Conservation (phyloP, 2,329 filamentous ascomycete genomes). For the Botrytis fragariae region DNA sequence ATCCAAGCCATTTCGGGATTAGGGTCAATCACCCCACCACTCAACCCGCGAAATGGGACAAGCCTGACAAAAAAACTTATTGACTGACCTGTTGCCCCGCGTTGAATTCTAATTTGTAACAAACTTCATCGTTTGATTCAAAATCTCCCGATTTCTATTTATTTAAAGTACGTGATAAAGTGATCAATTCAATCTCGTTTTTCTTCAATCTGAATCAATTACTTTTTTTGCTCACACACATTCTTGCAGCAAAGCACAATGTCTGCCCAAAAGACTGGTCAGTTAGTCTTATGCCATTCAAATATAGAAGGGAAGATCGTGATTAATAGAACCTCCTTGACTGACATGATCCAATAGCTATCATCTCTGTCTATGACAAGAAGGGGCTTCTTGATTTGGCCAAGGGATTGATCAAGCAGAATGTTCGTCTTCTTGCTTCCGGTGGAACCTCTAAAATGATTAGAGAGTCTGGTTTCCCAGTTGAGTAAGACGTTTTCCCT, state of each 20-base stretch:
- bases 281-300: constrained; percentile 16
- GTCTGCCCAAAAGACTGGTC: constrained; percentile 31
- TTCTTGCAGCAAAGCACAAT: constrained; percentile 6
- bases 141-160: neutral
- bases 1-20: neutral
- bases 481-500: constrained; percentile 62
- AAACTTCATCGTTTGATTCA: constrained; percentile 15
- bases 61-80: constrained; percentile 14
- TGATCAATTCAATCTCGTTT: neutral
- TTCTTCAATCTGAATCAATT: neutral
- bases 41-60: neutral
- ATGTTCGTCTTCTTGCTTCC: constrained; percentile 90
- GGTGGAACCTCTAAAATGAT: constrained; percentile 96
- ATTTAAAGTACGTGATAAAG: constrained; percentile 4
- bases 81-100: constrained; percentile 9
- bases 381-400: constrained; percentile 90
- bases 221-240: neutral
- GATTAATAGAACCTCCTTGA: neutral
- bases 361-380: constrained; percentile 98
- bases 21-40: constrained; percentile 2
- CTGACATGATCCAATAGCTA: constrained; percentile 54
- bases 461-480: constrained; percentile 89
- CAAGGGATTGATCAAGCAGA: constrained; percentile 83
- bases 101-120: constrained; percentile 14
- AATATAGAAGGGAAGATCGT: neutral